These are phyloP conservation scores for Aphanomyces euteiches DNA, from an alignment of 352 stramenopile genomes.

Conservation along the genomic window DNA sequence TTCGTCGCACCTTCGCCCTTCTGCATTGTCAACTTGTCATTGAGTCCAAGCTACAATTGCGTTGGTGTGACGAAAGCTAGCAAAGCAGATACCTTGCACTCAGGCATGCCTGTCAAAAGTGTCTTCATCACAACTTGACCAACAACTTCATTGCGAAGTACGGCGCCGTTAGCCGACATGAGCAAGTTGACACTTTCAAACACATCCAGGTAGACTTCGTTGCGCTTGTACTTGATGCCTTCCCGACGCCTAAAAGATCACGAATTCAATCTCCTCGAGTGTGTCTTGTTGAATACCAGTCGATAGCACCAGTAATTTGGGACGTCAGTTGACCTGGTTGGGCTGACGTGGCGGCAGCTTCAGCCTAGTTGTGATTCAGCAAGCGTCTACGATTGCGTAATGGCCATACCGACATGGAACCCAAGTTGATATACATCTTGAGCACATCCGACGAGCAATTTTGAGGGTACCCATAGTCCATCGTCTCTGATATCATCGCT, in stretches of 20 bases:
- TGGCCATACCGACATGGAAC: conserved; percentile 52
- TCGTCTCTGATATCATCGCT: conserved; percentile 75
- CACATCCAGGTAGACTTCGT: conserved; percentile 98
- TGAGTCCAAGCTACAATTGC: conserved; percentile 82
- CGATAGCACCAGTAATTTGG: conserved; percentile 86
- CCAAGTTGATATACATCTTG: conserved; percentile 98
- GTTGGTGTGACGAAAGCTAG: conserved; percentile 2
- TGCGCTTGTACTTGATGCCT: conserved; percentile 97
- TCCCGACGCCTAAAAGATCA: conserved; percentile 78
- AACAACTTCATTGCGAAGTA: conserved; percentile 95
- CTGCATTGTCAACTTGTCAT: conserved; percentile 98
- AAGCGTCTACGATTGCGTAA: conserved; percentile 4
- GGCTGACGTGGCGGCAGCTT: conserved; percentile 86
- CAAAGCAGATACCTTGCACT: conserved; percentile 88
- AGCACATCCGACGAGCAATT: conserved; percentile 97
- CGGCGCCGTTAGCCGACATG: conserved; percentile 89
- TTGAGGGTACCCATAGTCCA: conserved; percentile 99
- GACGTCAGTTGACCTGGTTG: conserved; percentile 81
- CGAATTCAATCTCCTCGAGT: neutral
- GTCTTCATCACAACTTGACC: conserved; percentile 98
- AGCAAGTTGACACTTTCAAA: conserved; percentile 97
- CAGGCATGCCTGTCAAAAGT: conserved; percentile 96
- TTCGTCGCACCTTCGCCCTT: conserved; percentile 78
- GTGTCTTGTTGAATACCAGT: conserved; percentile 38
- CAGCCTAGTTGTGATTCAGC: conserved; percentile 49